Evolutionary conservation across 2,329 filamentous ascomycete species (phyloP).

Genomic region (Septoria linicola): DNA sequence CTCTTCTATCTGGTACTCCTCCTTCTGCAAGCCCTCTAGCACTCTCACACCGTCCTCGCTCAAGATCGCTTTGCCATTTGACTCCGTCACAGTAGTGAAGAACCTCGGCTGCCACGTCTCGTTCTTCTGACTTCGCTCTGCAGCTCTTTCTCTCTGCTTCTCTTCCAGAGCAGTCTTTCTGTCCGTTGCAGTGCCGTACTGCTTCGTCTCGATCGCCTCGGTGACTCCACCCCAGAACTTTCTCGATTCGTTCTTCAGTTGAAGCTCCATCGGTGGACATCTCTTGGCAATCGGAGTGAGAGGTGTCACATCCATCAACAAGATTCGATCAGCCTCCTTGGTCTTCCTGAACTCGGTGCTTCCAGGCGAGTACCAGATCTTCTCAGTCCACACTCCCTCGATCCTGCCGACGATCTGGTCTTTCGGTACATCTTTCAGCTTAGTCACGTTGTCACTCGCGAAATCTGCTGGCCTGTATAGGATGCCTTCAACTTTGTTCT

Average conservation of each 20-base stretch:
- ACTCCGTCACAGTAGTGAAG: conserved; percentile 66
- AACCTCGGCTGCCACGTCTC: conserved; percentile 82
- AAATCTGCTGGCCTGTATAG: conserved; percentile 83
- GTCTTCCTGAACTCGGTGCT: conserved; percentile 47
- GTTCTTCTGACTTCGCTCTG: conserved; percentile 69
- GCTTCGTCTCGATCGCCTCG: conserved; percentile 76
- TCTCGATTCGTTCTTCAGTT: conserved; percentile 86
- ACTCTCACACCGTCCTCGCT: conserved; percentile 61
- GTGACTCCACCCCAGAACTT: conserved; percentile 87
- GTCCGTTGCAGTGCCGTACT: conserved; percentile 78
- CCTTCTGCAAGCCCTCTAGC: conserved; percentile 56
- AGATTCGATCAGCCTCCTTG: conserved; percentile 57
- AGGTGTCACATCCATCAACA: conserved; percentile 85
- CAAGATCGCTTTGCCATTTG: conserved; percentile 61
- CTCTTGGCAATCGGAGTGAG: conserved; percentile 76
- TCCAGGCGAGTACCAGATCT: conserved; percentile 60
- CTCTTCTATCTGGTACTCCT: conserved; percentile 50
- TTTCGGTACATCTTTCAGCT: conserved; percentile 82
- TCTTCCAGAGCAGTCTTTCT: conserved; percentile 93
- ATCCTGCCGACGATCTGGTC: conserved; percentile 79
- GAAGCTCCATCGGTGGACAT: conserved; percentile 71
- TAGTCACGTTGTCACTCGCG: conserved; percentile 74
- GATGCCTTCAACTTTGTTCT: conserved; percentile 87
- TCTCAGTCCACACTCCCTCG: conserved; percentile 80
- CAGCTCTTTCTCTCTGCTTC: conserved; percentile 77